Percentiles rank a stretch among this genome's conserved stretches.
phyloP scores from a whole-genome alignment of 805 yeast species.

The Zygosaccharomyces siamensis region DNA sequence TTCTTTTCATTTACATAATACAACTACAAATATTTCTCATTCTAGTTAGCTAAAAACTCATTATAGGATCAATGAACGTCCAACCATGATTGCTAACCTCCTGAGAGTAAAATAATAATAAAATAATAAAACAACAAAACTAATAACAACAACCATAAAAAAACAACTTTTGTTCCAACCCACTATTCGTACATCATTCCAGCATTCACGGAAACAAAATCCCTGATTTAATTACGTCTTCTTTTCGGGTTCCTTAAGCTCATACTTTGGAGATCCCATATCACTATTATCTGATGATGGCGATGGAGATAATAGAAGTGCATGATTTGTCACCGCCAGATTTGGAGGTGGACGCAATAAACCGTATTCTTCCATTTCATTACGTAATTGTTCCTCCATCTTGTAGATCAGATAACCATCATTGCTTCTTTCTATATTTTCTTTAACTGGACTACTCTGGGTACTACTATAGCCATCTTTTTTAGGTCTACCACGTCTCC shows the following conservation, averaged over 20 bases:
- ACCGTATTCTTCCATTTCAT: constrained; percentile 19
- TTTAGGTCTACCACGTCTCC: constrained; percentile 28
- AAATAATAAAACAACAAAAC: neutral
- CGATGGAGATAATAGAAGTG: constrained; percentile 16
- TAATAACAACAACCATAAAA: neutral
- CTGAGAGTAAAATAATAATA: neutral
- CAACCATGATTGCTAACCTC: neutral
- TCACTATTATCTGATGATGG: constrained; percentile 17
- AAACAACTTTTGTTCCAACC: neutral
- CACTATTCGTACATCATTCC: neutral
- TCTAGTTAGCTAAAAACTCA: neutral
- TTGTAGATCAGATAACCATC: constrained; percentile 18
- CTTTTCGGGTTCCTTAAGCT: constrained; percentile 1
- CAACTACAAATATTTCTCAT: neutral
- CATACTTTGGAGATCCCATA: constrained; percentile 37
- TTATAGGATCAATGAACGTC: neutral
- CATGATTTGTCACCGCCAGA: constrained; percentile 1
- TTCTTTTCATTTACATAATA: neutral
- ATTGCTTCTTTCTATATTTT: constrained; percentile 17
- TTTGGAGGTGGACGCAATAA: constrained; percentile 18
- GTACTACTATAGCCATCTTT: constrained; percentile 18
- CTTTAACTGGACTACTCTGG: constrained; percentile 27
- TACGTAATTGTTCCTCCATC: constrained; percentile 26
- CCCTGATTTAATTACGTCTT: neutral
- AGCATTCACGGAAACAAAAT: neutral